Evolutionary conservation across 2,329 filamentous ascomycete genomes (phyloP).

Genomic region (Fusarium floridanum): DNA sequence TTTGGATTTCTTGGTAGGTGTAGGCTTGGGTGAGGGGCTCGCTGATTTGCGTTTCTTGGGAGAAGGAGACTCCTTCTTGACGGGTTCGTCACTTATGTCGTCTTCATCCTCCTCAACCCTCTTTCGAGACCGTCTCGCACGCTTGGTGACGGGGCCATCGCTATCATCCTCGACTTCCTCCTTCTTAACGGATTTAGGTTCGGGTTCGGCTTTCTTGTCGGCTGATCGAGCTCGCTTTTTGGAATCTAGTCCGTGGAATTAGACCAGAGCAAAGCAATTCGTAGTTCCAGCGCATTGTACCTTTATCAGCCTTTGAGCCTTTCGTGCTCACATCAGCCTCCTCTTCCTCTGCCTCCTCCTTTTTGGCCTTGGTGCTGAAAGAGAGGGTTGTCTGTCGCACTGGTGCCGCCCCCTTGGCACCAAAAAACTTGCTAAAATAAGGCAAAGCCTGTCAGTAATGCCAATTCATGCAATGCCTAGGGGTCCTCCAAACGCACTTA

Average conservation of each 20-base stretch:
- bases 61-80: slow-evolving; percentile 33
- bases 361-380: slow-evolving; percentile 73
- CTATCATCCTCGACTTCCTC: slow-evolving; percentile 66
- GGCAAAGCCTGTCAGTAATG: slow-evolving; percentile 16
- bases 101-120: slow-evolving; percentile 62
- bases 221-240: slow-evolving; percentile 60
- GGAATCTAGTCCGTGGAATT: slow-evolving; percentile 49
- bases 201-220: slow-evolving; percentile 26
- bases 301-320: slow-evolving; percentile 55
- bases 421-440: slow-evolving; percentile 84
- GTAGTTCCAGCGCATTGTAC: slow-evolving; percentile 42
- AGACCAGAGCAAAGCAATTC: neutral
- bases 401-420: slow-evolving; percentile 65
- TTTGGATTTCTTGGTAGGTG: slow-evolving; percentile 38
- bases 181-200: slow-evolving; percentile 42
- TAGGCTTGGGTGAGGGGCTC: slow-evolving; percentile 42
- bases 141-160: slow-evolving; percentile 72
- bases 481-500: slow-evolving; percentile 66
- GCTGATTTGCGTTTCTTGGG: slow-evolving; percentile 36
- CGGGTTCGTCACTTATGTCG: slow-evolving; percentile 53
- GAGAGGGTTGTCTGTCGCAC: slow-evolving; percentile 83
- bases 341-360: slow-evolving; percentile 50
- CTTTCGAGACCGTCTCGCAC: slow-evolving; percentile 61
- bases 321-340: slow-evolving; percentile 49
- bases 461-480: neutral